A percentile compares a stretch with the other conserved stretches of the same genome.
Conservation (phyloP, 1,284 basidiomycete species). For the Irpex sp. region DNA sequence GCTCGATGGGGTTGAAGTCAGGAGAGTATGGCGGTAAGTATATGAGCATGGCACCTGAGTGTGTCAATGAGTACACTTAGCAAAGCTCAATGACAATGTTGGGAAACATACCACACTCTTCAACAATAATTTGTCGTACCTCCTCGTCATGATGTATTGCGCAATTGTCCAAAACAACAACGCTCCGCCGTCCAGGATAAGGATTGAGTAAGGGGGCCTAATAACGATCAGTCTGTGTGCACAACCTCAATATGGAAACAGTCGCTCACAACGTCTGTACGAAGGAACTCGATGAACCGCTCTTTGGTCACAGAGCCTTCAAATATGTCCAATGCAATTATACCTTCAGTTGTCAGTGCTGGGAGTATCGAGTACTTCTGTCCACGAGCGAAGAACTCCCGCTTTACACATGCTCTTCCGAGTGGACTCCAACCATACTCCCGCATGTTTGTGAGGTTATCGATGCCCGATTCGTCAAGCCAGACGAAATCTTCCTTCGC, state of each 20-base stretch:
- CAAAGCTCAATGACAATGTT: no score
- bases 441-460: slow-evolving; percentile 12
- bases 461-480: slow-evolving; percentile 25
- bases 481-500: slow-evolving; percentile 24
- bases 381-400: slow-evolving; percentile 14
- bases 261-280: neutral
- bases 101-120: no score
- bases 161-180: slow-evolving; percentile 27
- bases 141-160: slow-evolving; percentile 24
- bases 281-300: slow-evolving; percentile 17
- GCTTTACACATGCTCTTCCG: slow-evolving; percentile 14
- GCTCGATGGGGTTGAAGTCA: no score
- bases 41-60: no score
- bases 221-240: neutral
- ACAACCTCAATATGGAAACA: no score
- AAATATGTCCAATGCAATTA: slow-evolving; percentile 20
- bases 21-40: no score
- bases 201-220: slow-evolving; percentile 15
- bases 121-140: slow-evolving; percentile 16
- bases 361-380: slow-evolving; percentile 20
- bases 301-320: slow-evolving; percentile 21
- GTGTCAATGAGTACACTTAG: no score
- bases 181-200: slow-evolving; percentile 21
- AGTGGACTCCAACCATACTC: slow-evolving; percentile 12
- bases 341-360: slow-evolving; percentile 19